phyloP scores from a whole-genome alignment of 2,329 filamentous ascomycete genomes.

The Ophiosphaerella herpotricha region DNA sequence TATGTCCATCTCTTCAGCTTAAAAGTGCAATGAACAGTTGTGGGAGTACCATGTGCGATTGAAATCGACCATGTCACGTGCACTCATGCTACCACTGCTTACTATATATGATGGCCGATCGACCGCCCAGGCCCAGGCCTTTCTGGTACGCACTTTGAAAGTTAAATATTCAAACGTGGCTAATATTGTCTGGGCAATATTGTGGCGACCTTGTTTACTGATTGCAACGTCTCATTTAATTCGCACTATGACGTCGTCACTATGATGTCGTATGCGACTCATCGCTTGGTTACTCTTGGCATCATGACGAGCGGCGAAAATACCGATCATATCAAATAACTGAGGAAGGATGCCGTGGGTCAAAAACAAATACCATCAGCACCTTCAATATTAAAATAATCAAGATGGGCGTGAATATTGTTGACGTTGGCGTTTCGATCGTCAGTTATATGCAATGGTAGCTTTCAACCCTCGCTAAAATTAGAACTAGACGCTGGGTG shows the following conservation, averaged over 20 bases:
- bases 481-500: constrained; percentile 23
- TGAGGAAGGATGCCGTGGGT: not conserved
- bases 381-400: not conserved
- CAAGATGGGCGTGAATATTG: constrained; percentile 16
- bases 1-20: too few relatives aligned
- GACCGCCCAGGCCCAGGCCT: constrained; percentile 1
- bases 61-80: not conserved
- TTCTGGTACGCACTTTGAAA: not conserved
- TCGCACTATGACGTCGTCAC: constrained; percentile 27
- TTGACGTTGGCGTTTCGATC: constrained; percentile 21
- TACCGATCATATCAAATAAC: constrained; percentile 6
- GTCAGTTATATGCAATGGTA: constrained; percentile 12
- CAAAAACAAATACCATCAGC: not conserved
- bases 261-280: constrained; percentile 14
- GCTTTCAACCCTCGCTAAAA: not conserved
- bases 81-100: not conserved
- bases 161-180: not conserved
- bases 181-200: not conserved
- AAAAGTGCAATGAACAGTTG: not conserved
- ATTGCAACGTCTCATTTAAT: not conserved
- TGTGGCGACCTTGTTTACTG: constrained; percentile 1
- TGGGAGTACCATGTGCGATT: not conserved
- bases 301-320: constrained; percentile 6
- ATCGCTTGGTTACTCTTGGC: constrained; percentile 19
- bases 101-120: not conserved